A percentile compares a stretch with the other conserved stretches of the same genome.
These are phyloP conservation scores for Castanospermum australe DNA, from an alignment of 306 rosid species.

Conservation along the genomic window DNA sequence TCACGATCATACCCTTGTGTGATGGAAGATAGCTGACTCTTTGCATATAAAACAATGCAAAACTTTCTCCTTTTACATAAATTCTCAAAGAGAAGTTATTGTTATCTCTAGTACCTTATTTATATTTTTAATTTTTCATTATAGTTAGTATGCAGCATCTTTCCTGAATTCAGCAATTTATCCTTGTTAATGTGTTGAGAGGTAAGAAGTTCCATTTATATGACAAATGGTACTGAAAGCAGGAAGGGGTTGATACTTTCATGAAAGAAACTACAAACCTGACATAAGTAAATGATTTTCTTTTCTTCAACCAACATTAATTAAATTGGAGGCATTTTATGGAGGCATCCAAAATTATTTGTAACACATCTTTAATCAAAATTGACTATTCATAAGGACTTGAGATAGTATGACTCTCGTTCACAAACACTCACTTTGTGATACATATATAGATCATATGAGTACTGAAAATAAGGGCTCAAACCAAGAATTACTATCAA, in stretches of 20 bases:
- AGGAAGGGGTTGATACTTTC: background rate
- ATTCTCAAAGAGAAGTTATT: slow-evolving; percentile 25
- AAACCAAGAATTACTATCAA: background rate
- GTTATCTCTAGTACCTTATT: slow-evolving; percentile 1
- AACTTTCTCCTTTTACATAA: slow-evolving; percentile 34
- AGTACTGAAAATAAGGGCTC: background rate
- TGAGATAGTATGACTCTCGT: background rate
- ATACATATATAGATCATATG: background rate
- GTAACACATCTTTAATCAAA: background rate
- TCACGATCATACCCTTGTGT: slow-evolving; percentile 42
- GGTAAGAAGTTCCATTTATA: background rate
- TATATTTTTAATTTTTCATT: background rate
- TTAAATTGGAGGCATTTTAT: slow-evolving; percentile 12
- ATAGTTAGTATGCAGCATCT: background rate
- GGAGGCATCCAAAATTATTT: background rate
- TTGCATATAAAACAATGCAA: slow-evolving; percentile 37
- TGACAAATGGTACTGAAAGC: background rate
- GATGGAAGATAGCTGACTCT: slow-evolving; percentile 40
- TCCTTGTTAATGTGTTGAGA: background rate
- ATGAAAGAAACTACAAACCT: background rate
- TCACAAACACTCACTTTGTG: background rate
- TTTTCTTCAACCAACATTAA: background rate
- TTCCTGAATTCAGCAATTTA: background rate
- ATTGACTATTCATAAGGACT: background rate
- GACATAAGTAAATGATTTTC: background rate